Evolutionary conservation across 768 basidiomycete species (phyloP).

Genomic region (Suillus clintonianus): DNA sequence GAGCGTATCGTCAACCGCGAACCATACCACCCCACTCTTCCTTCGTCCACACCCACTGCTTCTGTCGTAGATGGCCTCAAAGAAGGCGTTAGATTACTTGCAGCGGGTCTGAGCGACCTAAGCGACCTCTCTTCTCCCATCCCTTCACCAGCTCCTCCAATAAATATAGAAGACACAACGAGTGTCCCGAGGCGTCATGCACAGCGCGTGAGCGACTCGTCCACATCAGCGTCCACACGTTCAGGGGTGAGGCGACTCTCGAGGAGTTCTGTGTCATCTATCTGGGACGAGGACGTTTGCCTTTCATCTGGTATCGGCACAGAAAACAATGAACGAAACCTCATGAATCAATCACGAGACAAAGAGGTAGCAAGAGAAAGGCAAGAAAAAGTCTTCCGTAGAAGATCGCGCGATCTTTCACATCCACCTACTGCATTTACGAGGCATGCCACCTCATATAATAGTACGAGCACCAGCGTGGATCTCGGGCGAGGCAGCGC

Average conservation of each 20-base stretch:
- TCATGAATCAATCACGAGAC: conserved; percentile 8
- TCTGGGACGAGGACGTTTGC: conserved; percentile 35
- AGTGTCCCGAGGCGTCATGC: conserved; percentile 18
- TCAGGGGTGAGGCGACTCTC: conserved; percentile 40
- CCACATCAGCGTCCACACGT: conserved; percentile 26
- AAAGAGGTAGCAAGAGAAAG: conserved; percentile 26
- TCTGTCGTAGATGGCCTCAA: conserved; percentile 60
- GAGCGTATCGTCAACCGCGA: conserved; percentile 69
- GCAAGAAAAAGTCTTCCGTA: conserved; percentile 21
- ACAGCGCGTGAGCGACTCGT: conserved; percentile 26
- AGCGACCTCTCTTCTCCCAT: conserved; percentile 20
- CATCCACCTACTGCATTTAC: conserved; percentile 2
- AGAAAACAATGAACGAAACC: conserved; percentile 16
- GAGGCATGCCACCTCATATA: not conserved
- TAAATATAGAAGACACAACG: conserved; percentile 18
- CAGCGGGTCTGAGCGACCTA: conserved; percentile 43
- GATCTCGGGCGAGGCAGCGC: not conserved
- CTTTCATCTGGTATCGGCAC: conserved; percentile 3
- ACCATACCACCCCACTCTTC: conserved; percentile 3
- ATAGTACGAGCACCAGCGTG: not conserved
- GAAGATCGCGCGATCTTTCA: conserved; percentile 27
- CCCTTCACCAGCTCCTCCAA: conserved; percentile 13
- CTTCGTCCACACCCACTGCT: conserved; percentile 11
- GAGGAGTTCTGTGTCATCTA: conserved; percentile 48
- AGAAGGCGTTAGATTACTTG: conserved; percentile 64